These are phyloP conservation scores for Rubus idaeus DNA, from an alignment of 306 rosid genomes.

Conservation along the genomic window DNA sequence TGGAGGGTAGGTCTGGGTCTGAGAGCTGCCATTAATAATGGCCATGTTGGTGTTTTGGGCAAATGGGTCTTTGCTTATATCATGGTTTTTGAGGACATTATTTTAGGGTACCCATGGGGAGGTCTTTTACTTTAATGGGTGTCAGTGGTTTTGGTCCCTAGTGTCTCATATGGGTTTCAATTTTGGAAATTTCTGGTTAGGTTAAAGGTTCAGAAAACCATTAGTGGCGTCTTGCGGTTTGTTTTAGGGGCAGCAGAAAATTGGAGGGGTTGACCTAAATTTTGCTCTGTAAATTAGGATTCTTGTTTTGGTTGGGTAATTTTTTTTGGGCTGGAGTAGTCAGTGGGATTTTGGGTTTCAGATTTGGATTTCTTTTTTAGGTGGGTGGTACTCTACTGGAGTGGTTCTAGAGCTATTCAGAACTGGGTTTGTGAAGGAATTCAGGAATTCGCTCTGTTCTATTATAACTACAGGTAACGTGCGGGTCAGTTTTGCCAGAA, in stretches of 20 bases:
- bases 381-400: constrained; percentile 40
- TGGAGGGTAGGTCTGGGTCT: constrained; percentile 15
- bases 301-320: neutral
- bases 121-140: constrained; percentile 39
- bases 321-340: neutral
- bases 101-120: constrained; percentile 24
- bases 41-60: constrained; percentile 33
- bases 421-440: constrained; percentile 24
- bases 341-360: constrained; percentile 23
- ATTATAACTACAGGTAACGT: constrained; percentile 31
- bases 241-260: constrained; percentile 18
- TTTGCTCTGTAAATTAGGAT: constrained; percentile 28
- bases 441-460: constrained; percentile 14
- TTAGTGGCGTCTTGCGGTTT: constrained; percentile 9
- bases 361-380: constrained; percentile 24
- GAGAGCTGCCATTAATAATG: constrained; percentile 39
- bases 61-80: constrained; percentile 36
- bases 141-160: constrained; percentile 50
- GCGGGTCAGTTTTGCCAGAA: constrained; percentile 17
- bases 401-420: constrained; percentile 50
- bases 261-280: constrained; percentile 75
- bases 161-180: constrained; percentile 32
- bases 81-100: constrained; percentile 23
- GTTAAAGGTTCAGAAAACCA: constrained; percentile 10
- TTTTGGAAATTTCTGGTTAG: constrained; percentile 42